Percentiles rank a stretch among this genome's conserved stretches.
phyloP scores from a whole-genome alignment of 805 yeast species.

The Yarrowia porcina region DNA sequence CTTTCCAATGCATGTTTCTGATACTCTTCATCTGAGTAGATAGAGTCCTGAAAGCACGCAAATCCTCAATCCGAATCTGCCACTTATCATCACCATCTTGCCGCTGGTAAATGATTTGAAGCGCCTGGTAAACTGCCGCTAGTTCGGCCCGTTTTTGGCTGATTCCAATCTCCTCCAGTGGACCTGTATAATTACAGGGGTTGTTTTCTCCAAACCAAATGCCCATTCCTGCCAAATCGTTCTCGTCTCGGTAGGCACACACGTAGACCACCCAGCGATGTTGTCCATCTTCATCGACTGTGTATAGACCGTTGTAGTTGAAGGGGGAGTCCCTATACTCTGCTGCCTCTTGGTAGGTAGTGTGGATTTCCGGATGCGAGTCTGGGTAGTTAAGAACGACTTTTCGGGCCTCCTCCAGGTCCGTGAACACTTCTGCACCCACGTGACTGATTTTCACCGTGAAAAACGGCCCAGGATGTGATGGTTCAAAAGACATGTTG shows the following conservation, averaged over 20 bases:
- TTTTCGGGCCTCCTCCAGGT: not conserved
- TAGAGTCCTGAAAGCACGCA: not conserved
- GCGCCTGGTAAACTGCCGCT: not conserved
- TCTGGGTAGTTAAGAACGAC: not conserved
- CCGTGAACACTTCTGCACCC: not conserved
- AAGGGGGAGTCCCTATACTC: not conserved
- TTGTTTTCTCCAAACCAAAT: constrained; percentile 5
- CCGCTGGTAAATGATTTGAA: not conserved
- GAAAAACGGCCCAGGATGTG: not conserved
- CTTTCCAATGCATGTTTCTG: not conserved
- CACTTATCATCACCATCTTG: not conserved
- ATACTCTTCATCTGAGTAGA: not conserved
- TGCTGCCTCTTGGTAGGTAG: not conserved
- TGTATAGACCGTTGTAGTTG: not conserved
- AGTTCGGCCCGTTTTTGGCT: not conserved
- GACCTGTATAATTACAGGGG: constrained; percentile 1
- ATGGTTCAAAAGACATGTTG: too few relatives aligned
- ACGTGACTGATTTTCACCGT: not conserved
- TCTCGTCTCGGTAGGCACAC: not conserved
- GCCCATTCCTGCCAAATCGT: not conserved
- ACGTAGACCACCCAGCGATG: not conserved
- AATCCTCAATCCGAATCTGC: not conserved
- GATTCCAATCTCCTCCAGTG: not conserved
- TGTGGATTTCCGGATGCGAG: not conserved
- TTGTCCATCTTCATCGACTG: not conserved